Evolutionary conservation across 2,329 filamentous ascomycete species (phyloP), one percentile per base, ranked within the genome.

Genomic region (Nigrograna mackinnonii): DNA sequence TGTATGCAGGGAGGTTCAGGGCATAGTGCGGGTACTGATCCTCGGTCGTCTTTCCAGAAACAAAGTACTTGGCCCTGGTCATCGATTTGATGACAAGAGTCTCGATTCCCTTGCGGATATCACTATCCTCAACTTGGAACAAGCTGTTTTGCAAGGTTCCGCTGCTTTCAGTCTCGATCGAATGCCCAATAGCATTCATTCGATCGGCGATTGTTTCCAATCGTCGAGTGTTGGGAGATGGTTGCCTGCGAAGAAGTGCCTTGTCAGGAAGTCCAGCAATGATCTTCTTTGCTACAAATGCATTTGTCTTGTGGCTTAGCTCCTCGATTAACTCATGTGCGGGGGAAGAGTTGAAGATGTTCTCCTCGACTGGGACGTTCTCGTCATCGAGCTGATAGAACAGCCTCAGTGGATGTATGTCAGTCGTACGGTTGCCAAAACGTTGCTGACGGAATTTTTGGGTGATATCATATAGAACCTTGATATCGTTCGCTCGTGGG

Each of bases 51-150:
- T 90, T 95, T 63, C 88, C 84, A 41, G 87, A 80, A 56, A 97
- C 86, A 62, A 85, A 95, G 75, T 99, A 99, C 71, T 96, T 97
- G 63, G 91, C 94, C 49, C 92, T 88, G 60, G 89, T 87, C 91
- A 97, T 96, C 26, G 91, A 86, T 77, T 99, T 99, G 68, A 96
- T 79, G 22, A 97, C 78, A 21, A 97, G 76, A 2, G 92, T 96
- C 78, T 99, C 94, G 89, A 99, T 96, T 50, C 94, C 94, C 83
- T 95, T 96, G 61, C 94, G 88, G 50, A 96, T 78, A 54, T 95
- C 90, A 24, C 82, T 72, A 67, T 99, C 91, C 35, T 95, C 85
- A 31, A 99, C 84, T 70, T 89, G 89, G 81, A 96, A 97, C 35
- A 99, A 77, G 67, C 92, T 96, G 76, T 91, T 95, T 71, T 97